These are phyloP conservation scores for Sporisorium iseilematis-ciliati DNA, from an alignment of 1,284 basidiomycete species.

Conservation along the genomic window DNA sequence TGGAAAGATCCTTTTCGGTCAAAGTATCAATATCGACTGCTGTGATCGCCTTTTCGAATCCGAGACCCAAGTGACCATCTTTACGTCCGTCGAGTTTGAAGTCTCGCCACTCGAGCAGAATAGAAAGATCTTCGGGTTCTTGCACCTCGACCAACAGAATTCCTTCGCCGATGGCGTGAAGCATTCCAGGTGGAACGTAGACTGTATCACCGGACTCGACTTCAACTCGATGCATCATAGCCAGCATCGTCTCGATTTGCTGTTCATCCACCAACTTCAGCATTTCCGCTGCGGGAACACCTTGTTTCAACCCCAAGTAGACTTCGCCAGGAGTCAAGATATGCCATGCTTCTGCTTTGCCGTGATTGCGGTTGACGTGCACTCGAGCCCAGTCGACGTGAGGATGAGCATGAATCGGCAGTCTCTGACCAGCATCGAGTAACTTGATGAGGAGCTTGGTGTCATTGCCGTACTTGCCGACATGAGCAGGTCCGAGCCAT, in stretches of 20 bases:
- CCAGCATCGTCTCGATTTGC: constrained; percentile 31
- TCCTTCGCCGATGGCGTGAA: constrained; percentile 37
- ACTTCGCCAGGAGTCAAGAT: constrained; percentile 26
- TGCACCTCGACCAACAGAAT: constrained; percentile 41
- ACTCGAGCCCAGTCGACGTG: constrained; percentile 31
- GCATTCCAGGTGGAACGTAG: constrained; percentile 41
- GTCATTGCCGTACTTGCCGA: constrained; percentile 31
- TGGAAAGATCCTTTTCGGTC: constrained; percentile 3
- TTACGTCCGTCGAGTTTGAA: constrained; percentile 26
- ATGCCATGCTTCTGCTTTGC: constrained; percentile 44
- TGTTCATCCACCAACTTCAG: constrained; percentile 32
- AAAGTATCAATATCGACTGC: constrained; percentile 18
- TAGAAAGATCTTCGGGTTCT: constrained; percentile 38
- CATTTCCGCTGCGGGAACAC: constrained; percentile 14
- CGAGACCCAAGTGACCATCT: constrained; percentile 35
- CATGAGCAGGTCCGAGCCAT: constrained; percentile 28
- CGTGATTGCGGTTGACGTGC: constrained; percentile 32
- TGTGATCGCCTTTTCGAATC: constrained; percentile 39
- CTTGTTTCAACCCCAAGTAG: constrained; percentile 23
- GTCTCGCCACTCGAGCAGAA: constrained; percentile 39
- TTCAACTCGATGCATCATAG: constrained; percentile 29
- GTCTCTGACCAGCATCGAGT: constrained; percentile 35
- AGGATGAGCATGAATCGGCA: constrained; percentile 43
- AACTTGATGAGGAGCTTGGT: constrained; percentile 44
- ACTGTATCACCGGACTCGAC: constrained; percentile 33